Conservation (phyloP, 352 stramenopile species). For the Pythium dissimile region DNA sequence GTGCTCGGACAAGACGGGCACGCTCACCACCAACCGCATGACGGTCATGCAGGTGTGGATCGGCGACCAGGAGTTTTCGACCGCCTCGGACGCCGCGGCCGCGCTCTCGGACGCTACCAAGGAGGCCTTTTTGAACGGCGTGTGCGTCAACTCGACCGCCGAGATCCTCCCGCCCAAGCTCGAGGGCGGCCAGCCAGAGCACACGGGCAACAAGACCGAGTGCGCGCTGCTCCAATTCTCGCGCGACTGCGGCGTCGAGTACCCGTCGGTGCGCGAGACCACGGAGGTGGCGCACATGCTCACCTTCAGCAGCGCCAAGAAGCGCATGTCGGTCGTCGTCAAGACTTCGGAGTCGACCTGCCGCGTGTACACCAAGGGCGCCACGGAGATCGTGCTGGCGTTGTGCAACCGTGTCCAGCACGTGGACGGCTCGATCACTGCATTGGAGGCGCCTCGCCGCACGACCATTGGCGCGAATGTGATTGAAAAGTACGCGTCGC, state of each 20-base stretch:
- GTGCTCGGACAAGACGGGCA: constrained; percentile 96
- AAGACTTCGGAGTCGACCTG: constrained; percentile 40
- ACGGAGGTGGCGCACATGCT: constrained; percentile 72
- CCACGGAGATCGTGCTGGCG: constrained; percentile 68
- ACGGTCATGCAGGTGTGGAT: constrained; percentile 57
- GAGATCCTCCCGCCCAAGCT: constrained; percentile 32
- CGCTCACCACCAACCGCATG: constrained; percentile 93
- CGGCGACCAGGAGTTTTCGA: constrained; percentile 18
- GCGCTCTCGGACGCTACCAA: constrained; percentile 59
- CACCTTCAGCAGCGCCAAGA: constrained; percentile 82
- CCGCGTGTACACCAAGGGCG: constrained; percentile 75
- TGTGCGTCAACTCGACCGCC: constrained; percentile 66
- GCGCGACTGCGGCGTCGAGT: constrained; percentile 66
- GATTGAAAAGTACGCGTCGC: constrained; percentile 78
- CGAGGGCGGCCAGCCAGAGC: constrained; percentile 48
- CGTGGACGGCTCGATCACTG: constrained; percentile 47
- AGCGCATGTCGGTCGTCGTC: constrained; percentile 78
- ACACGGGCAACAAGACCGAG: constrained; percentile 84
- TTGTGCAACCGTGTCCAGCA: constrained; percentile 68
- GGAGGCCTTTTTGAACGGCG: constrained; percentile 29
- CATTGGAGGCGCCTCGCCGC: not conserved
- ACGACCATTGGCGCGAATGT: constrained; percentile 22
- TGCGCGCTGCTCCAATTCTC: constrained; percentile 72
- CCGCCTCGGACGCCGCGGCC: constrained; percentile 32
- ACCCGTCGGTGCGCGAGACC: constrained; percentile 41